Percentiles rank a stretch among this genome's conserved stretches.
Conservation (phyloP, 1,139 yeast species). For the Taphrina communis region DNA sequence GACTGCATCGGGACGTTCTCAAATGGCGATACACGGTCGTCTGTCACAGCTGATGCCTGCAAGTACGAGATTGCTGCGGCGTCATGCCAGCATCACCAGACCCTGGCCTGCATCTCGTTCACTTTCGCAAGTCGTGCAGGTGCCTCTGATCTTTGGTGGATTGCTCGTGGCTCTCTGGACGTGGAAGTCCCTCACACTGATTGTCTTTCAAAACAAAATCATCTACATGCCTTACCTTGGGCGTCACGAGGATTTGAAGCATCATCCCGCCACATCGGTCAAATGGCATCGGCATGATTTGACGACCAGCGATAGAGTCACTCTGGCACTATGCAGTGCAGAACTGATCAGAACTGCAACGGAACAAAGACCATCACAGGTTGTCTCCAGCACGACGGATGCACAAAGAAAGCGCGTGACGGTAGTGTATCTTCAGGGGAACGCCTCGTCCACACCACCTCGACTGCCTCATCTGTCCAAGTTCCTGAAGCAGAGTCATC, state of each 20-base stretch:
- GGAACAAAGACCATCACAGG: not conserved
- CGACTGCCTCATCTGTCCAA: constrained; percentile 31
- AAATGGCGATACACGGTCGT: too few species aligned
- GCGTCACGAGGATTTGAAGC: constrained; percentile 18
- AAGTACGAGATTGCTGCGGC: too few species aligned
- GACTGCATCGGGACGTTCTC: too few species aligned
- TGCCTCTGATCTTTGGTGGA: constrained; percentile 30
- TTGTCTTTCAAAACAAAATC: constrained; percentile 35
- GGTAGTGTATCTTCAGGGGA: constrained; percentile 36
- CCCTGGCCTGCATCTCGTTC: not conserved
- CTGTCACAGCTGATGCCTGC: too few species aligned
- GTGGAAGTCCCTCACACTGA: constrained; percentile 32
- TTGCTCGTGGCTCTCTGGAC: constrained; percentile 30
- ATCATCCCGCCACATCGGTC: not conserved
- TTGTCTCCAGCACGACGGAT: not conserved
- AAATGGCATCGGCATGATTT: constrained; percentile 5
- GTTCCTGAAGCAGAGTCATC: not conserved
- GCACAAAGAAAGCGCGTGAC: not conserved
- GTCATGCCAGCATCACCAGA: too few species aligned
- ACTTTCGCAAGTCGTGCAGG: constrained; percentile 32
- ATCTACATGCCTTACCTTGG: constrained; percentile 38
- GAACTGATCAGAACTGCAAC: not conserved
- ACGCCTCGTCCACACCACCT: constrained; percentile 32
- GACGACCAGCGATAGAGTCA: constrained; percentile 12
- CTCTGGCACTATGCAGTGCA: constrained; percentile 10